Base-by-base conservation (phyloP, 345 rosid genomes). In the Cardamine occulta region DNA sequence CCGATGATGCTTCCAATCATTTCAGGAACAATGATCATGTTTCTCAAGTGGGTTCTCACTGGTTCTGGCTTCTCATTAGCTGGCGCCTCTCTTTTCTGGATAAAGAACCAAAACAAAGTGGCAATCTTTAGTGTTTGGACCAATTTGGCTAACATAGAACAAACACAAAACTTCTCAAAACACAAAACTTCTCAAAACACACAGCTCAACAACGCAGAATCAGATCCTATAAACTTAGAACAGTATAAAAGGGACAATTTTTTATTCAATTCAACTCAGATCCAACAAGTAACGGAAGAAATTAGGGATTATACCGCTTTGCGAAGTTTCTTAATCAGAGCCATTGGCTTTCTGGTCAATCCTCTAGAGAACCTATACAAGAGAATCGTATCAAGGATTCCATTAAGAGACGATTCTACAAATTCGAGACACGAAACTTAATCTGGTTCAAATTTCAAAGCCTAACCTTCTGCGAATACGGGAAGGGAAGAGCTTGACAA, bases 11-110 rank as follows among this genome's bases (percentile, higher is more conserved):
- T 74, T 29, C 77, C 70, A 23, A 64, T 74, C 77, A 74, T 74
- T 55, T 74, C 56, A 21, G 56, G 77, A 24, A 74, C 23, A 32
- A 74, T 74, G 17, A 81, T 76, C 95, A 89, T 89, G 70, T 86
- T 86, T 9, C 87, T 82, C n/a, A 88, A 78, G 32, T 88, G 92
- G 8, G 95, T 88, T 45, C 95, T 80, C 42, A 84, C 92, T 21
- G 86, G 80, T 68, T 87, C 91, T 7, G 88, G 93, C 79, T 88
- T 88, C 85, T 88, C 91, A 31, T 90, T 91, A 2, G 88, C 82
- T n/a, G 87, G 87, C 8, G 93, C 91, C 13, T 87, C 88, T 66
- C 84, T 67, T 84, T 89, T 89, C 93, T 87, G 75, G 0, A 15
- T n/a, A 19, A 6, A 2, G 2, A 49, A 32, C 8, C 39, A 34